Conservation (phyloP, 2,329 filamentous ascomycete genomes). For the Colletotrichum sp. region DNA sequence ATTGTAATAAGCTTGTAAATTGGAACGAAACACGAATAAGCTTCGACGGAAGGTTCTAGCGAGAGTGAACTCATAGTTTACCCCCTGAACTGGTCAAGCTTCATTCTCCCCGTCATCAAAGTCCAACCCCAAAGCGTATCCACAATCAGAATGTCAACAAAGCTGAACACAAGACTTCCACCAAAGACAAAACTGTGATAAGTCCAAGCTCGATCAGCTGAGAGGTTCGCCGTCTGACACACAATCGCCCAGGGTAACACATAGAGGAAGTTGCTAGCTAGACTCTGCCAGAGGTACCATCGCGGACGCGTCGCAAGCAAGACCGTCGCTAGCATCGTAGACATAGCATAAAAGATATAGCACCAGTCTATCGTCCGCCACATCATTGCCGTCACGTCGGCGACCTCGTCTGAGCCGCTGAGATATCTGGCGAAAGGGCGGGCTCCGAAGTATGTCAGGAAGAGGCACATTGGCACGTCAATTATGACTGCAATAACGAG, state of each 20-base stretch:
- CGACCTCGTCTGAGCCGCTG: slow-evolving; percentile 60
- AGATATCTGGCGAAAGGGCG: slow-evolving; percentile 67
- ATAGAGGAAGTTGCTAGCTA: slow-evolving; percentile 70
- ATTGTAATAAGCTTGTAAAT: not conserved
- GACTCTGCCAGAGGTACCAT: slow-evolving; percentile 73
- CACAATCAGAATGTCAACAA: slow-evolving; percentile 59
- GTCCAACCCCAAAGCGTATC: slow-evolving; percentile 57
- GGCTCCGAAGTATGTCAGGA: slow-evolving; percentile 65
- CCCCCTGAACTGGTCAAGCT: slow-evolving; percentile 38
- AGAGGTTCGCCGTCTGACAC: slow-evolving; percentile 53
- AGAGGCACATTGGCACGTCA: slow-evolving; percentile 67
- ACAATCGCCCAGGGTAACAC: slow-evolving; percentile 75
- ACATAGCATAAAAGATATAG: slow-evolving; percentile 72
- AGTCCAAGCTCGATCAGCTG: slow-evolving; percentile 64
- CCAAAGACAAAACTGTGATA: slow-evolving; percentile 73
- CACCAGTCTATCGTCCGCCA: slow-evolving; percentile 68
- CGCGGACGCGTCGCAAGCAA: slow-evolving; percentile 66
- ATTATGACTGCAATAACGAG: slow-evolving; percentile 56
- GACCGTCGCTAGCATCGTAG: slow-evolving; percentile 68
- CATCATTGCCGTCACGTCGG: slow-evolving; percentile 68
- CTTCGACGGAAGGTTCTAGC: not conserved
- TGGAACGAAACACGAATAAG: not conserved
- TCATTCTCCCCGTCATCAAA: slow-evolving; percentile 48
- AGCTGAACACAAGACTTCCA: slow-evolving; percentile 71
- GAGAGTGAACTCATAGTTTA: not conserved